Base-by-base conservation (phyloP, 148 eudicot species). In the Persicaria tinctoria region DNA sequence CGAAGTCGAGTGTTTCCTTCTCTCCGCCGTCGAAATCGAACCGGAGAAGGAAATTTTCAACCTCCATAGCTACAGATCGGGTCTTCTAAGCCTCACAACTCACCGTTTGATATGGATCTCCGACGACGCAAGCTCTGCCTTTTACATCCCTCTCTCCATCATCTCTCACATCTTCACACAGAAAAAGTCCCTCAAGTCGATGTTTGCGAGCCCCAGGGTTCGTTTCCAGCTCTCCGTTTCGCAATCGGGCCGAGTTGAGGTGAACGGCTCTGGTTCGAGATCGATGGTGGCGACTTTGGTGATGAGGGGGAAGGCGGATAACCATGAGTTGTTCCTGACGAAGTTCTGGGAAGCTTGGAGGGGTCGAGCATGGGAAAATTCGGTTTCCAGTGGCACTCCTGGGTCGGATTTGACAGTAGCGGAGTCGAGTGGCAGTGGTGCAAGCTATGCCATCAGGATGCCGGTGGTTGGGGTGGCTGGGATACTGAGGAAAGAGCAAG, bases 401-500 rank as follows among this genome's bases (percentile, higher is more conserved):
- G 73, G 80, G 66, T 79, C 11, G 75, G 80, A 57, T 76, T 75
- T 6, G 79, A 75, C 20, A 5, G 84, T 6, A 54, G 74, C 32
- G 48, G 80, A 6, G 80, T 54, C 44, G 16, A 48, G n/a, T 4
- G 68, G 74, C 23, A 32, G 54, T 8, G 45, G 41, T 45, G 70
- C 17, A 44, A 75, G 80, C 32, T 77, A 83, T 49, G 96, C 87
- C 38, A 74, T 94, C 47, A 79, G 77, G 75, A 75, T 83, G 86
- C 98, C 97, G 46, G 93, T 94, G 64, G 97, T 94, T 38, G 98
- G 98, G 17, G 84, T 94, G 14, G 59, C 97, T 0, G 98, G 98
- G 84, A 92, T 94, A 75, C 55, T 92, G 89, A 92, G 98, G 87
- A 91, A 90, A 78, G 98, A 94, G 82, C 98, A 94, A 81, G 98